Evolutionary conservation across 2,329 filamentous ascomycete species (phyloP).

Genomic region (Aureobasidium sp.): DNA sequence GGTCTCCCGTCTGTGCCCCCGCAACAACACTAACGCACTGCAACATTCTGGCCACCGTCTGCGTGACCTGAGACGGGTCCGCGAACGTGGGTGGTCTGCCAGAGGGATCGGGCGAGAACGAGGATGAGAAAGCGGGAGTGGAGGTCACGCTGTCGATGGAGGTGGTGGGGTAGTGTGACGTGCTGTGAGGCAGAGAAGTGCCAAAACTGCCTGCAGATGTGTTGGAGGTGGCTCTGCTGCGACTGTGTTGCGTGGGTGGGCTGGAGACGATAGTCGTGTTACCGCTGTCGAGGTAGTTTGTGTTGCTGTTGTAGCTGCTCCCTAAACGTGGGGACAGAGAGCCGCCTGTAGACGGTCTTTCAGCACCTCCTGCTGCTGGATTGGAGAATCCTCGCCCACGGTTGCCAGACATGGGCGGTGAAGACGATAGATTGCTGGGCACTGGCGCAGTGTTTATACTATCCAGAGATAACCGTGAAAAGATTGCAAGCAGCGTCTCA

Average conservation of each 20-base stretch:
- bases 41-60: slow-evolving; percentile 90
- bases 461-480: slow-evolving; percentile 81
- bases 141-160: slow-evolving; percentile 18
- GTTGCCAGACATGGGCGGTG: slow-evolving; percentile 22
- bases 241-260: slow-evolving; percentile 34
- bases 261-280: slow-evolving; percentile 46
- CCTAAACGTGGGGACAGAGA: slow-evolving; percentile 63
- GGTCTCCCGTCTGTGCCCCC: slow-evolving; percentile 64
- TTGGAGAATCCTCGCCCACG: slow-evolving; percentile 24
- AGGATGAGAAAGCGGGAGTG: slow-evolving; percentile 15
- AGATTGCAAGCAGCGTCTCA: slow-evolving; percentile 80
- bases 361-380: slow-evolving; percentile 26
- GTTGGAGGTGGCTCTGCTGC: slow-evolving; percentile 80
- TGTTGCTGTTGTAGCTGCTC: slow-evolving; percentile 71
- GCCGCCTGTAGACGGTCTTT: slow-evolving; percentile 58
- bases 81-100: slow-evolving; percentile 19
- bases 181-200: slow-evolving; percentile 32
- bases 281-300: slow-evolving; percentile 60
- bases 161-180: slow-evolving; percentile 20
- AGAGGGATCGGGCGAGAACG: background rate
- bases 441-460: slow-evolving; percentile 48
- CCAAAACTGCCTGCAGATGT: slow-evolving; percentile 51
- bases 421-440: slow-evolving; percentile 17
- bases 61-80: slow-evolving; percentile 67
- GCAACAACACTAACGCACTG: slow-evolving; percentile 92